These are phyloP conservation scores for Choanephora cucurbitarum DNA, from an alignment of 371 early-diverging fungal species.

Conservation along the genomic window DNA sequence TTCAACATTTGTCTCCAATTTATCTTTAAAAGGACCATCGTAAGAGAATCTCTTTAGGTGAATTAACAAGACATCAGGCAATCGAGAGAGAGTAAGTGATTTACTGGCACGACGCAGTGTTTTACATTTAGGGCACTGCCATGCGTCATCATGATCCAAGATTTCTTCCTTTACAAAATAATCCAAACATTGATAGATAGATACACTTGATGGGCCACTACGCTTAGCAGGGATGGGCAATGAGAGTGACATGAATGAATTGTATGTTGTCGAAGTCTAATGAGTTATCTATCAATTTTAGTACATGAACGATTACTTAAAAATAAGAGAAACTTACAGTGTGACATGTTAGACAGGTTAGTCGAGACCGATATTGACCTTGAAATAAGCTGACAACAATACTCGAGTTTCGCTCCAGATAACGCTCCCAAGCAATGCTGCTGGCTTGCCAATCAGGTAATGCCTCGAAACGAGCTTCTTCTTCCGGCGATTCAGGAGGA, in stretches of 20 bases:
- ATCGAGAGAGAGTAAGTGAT: constrained; percentile 69
- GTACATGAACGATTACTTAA: background rate
- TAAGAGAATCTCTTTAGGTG: constrained; percentile 94
- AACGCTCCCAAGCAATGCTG: constrained; percentile 78
- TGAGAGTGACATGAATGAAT: constrained; percentile 90
- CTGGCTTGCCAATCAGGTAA: constrained; percentile 58
- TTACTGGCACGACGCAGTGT: constrained; percentile 75
- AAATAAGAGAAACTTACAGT: constrained; percentile 8
- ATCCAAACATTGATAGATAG: constrained; percentile 82
- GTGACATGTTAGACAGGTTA: constrained; percentile 84
- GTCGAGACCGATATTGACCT: constrained; percentile 79
- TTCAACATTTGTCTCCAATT: constrained; percentile 85
- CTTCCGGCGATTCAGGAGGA: constrained; percentile 30
- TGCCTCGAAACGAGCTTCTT: constrained; percentile 44
- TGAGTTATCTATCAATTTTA: background rate
- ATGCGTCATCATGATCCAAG: constrained; percentile 88
- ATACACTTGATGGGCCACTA: constrained; percentile 37
- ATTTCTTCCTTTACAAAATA: constrained; percentile 83
- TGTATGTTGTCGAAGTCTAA: constrained; percentile 87
- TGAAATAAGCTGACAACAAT: constrained; percentile 93
- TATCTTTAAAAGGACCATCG: constrained; percentile 91
- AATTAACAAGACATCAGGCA: constrained; percentile 88
- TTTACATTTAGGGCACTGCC: constrained; percentile 89
- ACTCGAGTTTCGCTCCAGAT: constrained; percentile 77
- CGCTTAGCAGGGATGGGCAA: constrained; percentile 81